Evolutionary conservation across 169 alveolate genomes (phyloP).

Genomic region (Blepharisma undulans): DNA sequence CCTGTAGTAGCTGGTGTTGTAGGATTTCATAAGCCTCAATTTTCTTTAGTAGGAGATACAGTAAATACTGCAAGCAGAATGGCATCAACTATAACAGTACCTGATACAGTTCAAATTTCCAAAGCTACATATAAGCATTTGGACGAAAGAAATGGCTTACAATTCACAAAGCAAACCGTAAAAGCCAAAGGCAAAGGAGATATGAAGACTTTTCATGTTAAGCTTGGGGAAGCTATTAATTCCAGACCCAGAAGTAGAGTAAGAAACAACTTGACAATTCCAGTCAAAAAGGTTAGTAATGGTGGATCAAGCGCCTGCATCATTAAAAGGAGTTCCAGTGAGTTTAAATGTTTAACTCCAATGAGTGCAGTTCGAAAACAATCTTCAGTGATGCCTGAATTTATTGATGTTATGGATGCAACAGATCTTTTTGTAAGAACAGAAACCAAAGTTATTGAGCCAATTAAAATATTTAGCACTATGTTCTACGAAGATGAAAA

Average conservation of each 20-base stretch:
- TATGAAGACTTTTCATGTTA: constrained; percentile 31
- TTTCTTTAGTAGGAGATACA: constrained; percentile 89
- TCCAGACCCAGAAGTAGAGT: neutral
- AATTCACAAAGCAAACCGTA: constrained; percentile 28
- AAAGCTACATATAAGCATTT: constrained; percentile 39
- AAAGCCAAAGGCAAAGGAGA: constrained; percentile 58
- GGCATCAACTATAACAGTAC: constrained; percentile 65
- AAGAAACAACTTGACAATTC: neutral
- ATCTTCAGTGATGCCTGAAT: neutral
- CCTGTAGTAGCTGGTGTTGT: constrained; percentile 86
- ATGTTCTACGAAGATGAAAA: neutral
- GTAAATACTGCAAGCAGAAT: constrained; percentile 86
- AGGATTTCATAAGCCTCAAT: constrained; percentile 87
- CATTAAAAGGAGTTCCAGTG: neutral
- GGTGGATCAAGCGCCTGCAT: neutral
- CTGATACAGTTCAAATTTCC: constrained; percentile 52
- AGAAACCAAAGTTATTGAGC: neutral
- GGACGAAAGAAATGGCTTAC: constrained; percentile 14
- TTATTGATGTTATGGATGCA: neutral
- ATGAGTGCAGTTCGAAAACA: neutral
- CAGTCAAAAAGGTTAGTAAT: neutral
- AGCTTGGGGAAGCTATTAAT: neutral
- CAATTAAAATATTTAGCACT: neutral
- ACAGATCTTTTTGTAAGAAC: neutral
- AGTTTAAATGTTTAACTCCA: neutral